phyloP scores from a whole-genome alignment of 306 rosid species.

The Acacia acuminata region DNA sequence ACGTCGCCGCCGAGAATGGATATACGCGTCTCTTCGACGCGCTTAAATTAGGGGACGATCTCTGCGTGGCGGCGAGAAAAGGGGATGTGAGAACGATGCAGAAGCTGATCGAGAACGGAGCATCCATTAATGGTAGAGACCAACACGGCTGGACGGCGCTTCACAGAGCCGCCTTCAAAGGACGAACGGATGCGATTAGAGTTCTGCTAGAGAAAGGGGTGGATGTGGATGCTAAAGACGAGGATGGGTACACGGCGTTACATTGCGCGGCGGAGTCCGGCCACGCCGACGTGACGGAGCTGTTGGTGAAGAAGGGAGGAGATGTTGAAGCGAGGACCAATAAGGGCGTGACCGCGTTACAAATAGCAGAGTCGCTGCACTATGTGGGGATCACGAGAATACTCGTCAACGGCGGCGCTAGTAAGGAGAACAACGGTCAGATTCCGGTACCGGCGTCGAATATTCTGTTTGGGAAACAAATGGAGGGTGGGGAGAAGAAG shows the following conservation, averaged over 20 bases:
- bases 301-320: slow-evolving; percentile 75
- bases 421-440: slow-evolving; percentile 26
- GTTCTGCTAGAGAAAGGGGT: slow-evolving; percentile 61
- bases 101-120: slow-evolving; percentile 59
- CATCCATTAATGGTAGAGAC: slow-evolving; percentile 64
- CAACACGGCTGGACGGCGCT: slow-evolving; percentile 84
- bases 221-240: slow-evolving; percentile 67
- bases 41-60: slow-evolving; percentile 62
- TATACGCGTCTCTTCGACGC: slow-evolving; percentile 57
- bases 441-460: background rate
- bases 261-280: slow-evolving; percentile 79
- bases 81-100: slow-evolving; percentile 67
- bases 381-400: slow-evolving; percentile 70
- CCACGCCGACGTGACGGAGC: slow-evolving; percentile 58
- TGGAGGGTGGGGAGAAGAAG: slow-evolving; percentile 24
- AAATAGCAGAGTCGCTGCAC: slow-evolving; percentile 67
- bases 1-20: slow-evolving; percentile 67
- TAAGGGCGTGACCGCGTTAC: slow-evolving; percentile 70
- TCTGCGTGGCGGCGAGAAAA: slow-evolving; percentile 64
- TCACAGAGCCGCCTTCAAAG: slow-evolving; percentile 79
- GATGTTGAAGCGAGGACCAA: slow-evolving; percentile 68
- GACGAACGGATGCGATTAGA: slow-evolving; percentile 48
- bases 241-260: slow-evolving; percentile 81
- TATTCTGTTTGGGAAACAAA: slow-evolving; percentile 32
- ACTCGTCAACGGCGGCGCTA: slow-evolving; percentile 58